Base-by-base conservation (phyloP, 306 rosid genomes). In the Gastrolobium villosum region DNA sequence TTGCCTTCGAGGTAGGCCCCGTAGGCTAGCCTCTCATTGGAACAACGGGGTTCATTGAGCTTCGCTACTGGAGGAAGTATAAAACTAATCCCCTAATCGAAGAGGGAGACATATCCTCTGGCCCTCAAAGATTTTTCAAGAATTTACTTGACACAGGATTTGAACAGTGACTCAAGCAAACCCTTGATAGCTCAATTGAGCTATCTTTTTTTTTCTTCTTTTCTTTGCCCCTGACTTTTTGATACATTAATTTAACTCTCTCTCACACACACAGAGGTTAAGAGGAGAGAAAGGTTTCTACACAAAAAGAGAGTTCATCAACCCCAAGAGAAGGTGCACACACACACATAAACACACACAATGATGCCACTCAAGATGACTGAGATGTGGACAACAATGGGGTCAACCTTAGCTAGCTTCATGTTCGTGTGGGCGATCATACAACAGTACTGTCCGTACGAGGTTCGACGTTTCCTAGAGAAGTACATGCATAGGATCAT, bases 391-490 rank as follows among this genome's bases (percentile, higher is more conserved):
- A 61, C 96, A 52, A 88, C 89, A 37, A 82, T 87, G 88, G 98
- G 98, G 6, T 90, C 98, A 50, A 86, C 89, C 72, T 20, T 94
- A 57, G 97, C 98, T 0, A 90, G 90, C 79, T 90, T 89, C 83
- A 92, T 94, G 98, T 94, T 94, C 62, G 5, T 88, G 43, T 90
- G 90, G 90, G 97, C 98, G n/a, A 86, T 94, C 82, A 67, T 92
- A 59, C 84, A 85, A 30, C 98, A 94, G n/a, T 94, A 92, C 72
- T 94, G 96, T 76, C 98, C 98, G 0, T 88, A 87, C 56, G 89
- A 84, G 70, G 67, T 92, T 15, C 75, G 78, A 5, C 88, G 89
- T 1, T 85, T 89, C 81, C 73, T 88, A 0, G 91, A 86, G 53
- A 90, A 85, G 40, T 81, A 83, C 76, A 71, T 79, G 0, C 86